Evolutionary conservation across 805 yeast genomes (phyloP).

Genomic region (Maudiozyma serrabonitensis): DNA sequence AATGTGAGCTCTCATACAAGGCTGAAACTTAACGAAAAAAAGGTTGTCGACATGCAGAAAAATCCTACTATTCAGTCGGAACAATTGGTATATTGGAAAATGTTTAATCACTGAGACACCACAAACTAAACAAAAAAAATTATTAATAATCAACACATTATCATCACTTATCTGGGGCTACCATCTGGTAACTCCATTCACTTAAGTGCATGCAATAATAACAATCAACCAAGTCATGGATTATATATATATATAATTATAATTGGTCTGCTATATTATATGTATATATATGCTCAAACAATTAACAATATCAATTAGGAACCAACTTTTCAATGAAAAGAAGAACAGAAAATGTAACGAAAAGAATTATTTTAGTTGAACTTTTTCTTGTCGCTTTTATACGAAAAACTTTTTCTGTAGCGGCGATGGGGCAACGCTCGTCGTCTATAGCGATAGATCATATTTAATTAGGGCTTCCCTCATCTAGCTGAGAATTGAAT

Average conservation of each 20-base stretch:
- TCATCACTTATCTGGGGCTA: constrained; percentile 8
- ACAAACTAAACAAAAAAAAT: background rate
- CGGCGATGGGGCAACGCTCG: background rate
- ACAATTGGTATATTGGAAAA: constrained; percentile 30
- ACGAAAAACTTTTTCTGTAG: background rate
- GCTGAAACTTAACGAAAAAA: constrained; percentile 40
- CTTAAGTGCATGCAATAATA: background rate
- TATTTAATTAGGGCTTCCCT: background rate
- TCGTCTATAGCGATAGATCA: background rate
- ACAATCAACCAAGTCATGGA: no score
- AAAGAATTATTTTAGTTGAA: background rate
- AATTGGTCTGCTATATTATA: no score
- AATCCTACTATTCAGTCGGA: constrained; percentile 33
- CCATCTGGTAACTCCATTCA: constrained; percentile 10
- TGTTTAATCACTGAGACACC: constrained; percentile 22
- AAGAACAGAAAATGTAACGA: no score
- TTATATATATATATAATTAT: no score
- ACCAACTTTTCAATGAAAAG: no score
- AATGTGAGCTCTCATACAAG: constrained; percentile 32
- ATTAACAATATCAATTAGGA: no score
- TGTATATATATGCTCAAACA: no score
- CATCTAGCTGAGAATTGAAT: background rate
- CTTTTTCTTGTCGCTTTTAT: background rate
- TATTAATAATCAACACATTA: background rate
- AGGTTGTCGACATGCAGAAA: constrained; percentile 34